These are phyloP conservation scores for Ophiocordyceps australis DNA, from an alignment of 2,329 filamentous ascomycete genomes.

Conservation along the genomic window DNA sequence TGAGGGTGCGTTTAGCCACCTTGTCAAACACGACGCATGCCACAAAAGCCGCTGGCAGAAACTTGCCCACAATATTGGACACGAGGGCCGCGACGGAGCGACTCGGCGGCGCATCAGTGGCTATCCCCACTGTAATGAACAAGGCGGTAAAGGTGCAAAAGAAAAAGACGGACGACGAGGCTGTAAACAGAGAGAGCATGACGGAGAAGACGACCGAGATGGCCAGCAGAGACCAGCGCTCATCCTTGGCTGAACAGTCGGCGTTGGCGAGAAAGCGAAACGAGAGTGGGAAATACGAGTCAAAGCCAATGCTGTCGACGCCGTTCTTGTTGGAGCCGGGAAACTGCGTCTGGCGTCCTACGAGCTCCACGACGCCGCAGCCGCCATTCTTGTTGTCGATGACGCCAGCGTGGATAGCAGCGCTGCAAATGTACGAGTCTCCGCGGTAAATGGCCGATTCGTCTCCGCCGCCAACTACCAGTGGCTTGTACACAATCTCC, in stretches of 20 bases:
- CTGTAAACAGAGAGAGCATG: slow-evolving; percentile 65
- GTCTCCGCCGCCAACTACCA: slow-evolving; percentile 51
- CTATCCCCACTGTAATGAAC: slow-evolving; percentile 81
- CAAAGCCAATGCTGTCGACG: slow-evolving; percentile 60
- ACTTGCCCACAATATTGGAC: slow-evolving; percentile 61
- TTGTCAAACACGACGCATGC: slow-evolving; percentile 78
- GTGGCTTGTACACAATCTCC: slow-evolving; percentile 41
- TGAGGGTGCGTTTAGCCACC: slow-evolving; percentile 57
- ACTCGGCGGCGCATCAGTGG: slow-evolving; percentile 66
- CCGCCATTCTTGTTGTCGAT: slow-evolving; percentile 55
- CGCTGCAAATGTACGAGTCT: slow-evolving; percentile 73
- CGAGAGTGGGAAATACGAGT: slow-evolving; percentile 77
- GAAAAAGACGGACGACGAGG: slow-evolving; percentile 66
- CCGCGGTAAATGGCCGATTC: slow-evolving; percentile 56
- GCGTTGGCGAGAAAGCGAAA: slow-evolving; percentile 58
- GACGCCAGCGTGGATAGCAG: slow-evolving; percentile 70
- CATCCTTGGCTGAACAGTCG: slow-evolving; percentile 52
- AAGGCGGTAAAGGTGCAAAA: slow-evolving; percentile 64
- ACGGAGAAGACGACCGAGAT: slow-evolving; percentile 67
- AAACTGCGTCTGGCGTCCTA: slow-evolving; percentile 50
- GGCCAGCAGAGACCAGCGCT: slow-evolving; percentile 68
- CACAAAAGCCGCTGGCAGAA: slow-evolving; percentile 74
- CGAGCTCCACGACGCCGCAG: slow-evolving; percentile 61
- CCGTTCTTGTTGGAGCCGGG: slow-evolving; percentile 48
- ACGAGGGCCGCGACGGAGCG: slow-evolving; percentile 51